Evolutionary conservation across 345 rosid species (phyloP).

Genomic region (Conringia planisiliqua): DNA sequence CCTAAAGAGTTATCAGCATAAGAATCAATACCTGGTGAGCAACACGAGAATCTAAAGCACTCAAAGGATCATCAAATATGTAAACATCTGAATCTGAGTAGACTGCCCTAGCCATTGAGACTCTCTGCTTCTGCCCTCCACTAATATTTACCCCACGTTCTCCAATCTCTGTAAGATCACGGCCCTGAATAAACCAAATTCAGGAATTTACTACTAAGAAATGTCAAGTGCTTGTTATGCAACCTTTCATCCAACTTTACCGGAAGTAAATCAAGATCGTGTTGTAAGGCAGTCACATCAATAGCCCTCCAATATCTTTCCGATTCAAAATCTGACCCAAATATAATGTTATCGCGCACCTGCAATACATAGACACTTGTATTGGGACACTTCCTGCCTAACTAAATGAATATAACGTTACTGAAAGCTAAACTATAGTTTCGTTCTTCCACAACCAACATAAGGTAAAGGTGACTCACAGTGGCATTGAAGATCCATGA

Average conservation of each 20-base stretch:
- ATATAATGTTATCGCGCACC: conserved; percentile 86
- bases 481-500: conserved; percentile 99
- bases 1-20: background rate
- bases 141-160: conserved; percentile 99
- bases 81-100: conserved; percentile 90
- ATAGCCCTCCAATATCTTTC: conserved; percentile 72
- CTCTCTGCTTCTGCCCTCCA: conserved; percentile 99
- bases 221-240: background rate
- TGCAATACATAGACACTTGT: conserved; percentile 28
- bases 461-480: conserved; percentile 44
- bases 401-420: background rate
- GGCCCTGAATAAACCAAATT: conserved; percentile 47
- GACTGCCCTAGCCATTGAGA: conserved; percentile 97
- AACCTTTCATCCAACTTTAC: conserved; percentile 48
- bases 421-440: background rate
- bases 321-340: conserved; percentile 66
- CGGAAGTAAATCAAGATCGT: conserved; percentile 81
- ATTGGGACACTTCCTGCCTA: background rate
- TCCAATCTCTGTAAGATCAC: conserved; percentile 93
- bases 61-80: conserved; percentile 94
- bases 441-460: background rate
- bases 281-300: conserved; percentile 73
- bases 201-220: conserved; percentile 14
- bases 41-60: conserved; percentile 95
- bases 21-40: conserved; percentile 64